phyloP scores from a whole-genome alignment of 2,329 filamentous ascomycete genomes.

The Atkinsonella texensis region DNA sequence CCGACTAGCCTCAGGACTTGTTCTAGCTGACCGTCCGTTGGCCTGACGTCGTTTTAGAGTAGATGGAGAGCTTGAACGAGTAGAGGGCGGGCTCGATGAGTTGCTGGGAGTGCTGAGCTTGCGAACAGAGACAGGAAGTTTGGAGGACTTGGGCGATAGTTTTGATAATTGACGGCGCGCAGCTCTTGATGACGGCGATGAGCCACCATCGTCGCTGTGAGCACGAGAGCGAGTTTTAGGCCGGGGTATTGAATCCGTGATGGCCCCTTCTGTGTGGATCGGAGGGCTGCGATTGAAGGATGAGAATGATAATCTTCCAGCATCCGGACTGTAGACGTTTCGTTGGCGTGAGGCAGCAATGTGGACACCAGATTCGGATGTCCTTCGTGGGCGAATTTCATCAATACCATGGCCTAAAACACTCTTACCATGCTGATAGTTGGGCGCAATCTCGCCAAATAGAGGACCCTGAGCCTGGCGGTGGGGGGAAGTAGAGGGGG shows the following conservation, averaged over 20 bases:
- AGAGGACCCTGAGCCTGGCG: conserved; percentile 41
- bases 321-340: conserved; percentile 43
- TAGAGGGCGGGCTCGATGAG: conserved; percentile 37
- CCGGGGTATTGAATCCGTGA: conserved; percentile 7
- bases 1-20: conserved; percentile 24
- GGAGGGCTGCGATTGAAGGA: conserved; percentile 46
- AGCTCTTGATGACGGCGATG: conserved; percentile 11
- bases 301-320: conserved; percentile 51
- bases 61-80: conserved; percentile 45
- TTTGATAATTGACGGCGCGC: conserved; percentile 21
- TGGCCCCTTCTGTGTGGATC: background rate
- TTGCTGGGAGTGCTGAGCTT: conserved; percentile 32
- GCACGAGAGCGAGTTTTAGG: conserved; percentile 33
- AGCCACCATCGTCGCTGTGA: conserved; percentile 46
- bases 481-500: conserved; percentile 20
- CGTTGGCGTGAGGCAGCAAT: conserved; percentile 38
- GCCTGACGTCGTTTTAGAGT: conserved; percentile 29
- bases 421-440: conserved; percentile 35
- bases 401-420: conserved; percentile 51
- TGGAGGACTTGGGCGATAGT: conserved; percentile 24
- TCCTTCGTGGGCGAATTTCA: conserved; percentile 40
- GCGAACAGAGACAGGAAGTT: conserved; percentile 33
- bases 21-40: conserved; percentile 27
- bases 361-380: conserved; percentile 59
- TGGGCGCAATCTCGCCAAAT: conserved; percentile 64